Evolutionary conservation across 768 basidiomycete genomes (phyloP), one percentile per base, ranked within the genome.

Genomic region (Coprinopsis marcescibilis): DNA sequence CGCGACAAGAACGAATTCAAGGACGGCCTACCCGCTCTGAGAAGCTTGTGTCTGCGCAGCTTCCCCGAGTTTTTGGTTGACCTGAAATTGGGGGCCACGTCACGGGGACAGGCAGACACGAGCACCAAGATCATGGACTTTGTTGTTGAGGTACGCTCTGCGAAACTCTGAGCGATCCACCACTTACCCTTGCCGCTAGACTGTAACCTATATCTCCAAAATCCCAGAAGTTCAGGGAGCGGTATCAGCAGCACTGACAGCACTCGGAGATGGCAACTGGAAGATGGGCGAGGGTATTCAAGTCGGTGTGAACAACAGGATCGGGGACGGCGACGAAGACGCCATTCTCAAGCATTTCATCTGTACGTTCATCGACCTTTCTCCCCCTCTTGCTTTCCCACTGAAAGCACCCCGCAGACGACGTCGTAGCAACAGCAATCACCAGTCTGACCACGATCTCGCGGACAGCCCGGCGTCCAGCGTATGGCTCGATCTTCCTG

Each of bases 251-350:
- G 80, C 82, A 0, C 66, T 91, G 29, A 60, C 79, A 32, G 76
- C 80, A 2, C 74, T 92, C 1, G 89, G 89, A 0, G 89, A 92
- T 50, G 89, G 89, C 8, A 91, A 91, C 53, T 91, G 89, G 89
- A 87, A 80, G 64, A 91, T 92, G 89, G 89, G 89, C 3, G 87
- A 88, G 50, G 88, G 87, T 4, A 72, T 86, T 17, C 72, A 75
- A 54, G 78, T 84, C 4, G 77, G 76, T 8, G 43, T 45, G 32
- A 43, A 34, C 2, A 51, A 62, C 5, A 76, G 77, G 45, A 52
- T 66, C 1, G 69, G 67, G 3, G 82, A 80, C 24, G 70, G 70
- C 8, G 81, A 81, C 46, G 80, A 83, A 55, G 65, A 64, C 30
- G 65, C 72, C 14, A 70, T 91, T 10, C 65, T 89, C 19, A 84